These are phyloP conservation scores for Nitzschia sp. DNA, from an alignment of 108 stramenopile genomes.

Conservation along the genomic window DNA sequence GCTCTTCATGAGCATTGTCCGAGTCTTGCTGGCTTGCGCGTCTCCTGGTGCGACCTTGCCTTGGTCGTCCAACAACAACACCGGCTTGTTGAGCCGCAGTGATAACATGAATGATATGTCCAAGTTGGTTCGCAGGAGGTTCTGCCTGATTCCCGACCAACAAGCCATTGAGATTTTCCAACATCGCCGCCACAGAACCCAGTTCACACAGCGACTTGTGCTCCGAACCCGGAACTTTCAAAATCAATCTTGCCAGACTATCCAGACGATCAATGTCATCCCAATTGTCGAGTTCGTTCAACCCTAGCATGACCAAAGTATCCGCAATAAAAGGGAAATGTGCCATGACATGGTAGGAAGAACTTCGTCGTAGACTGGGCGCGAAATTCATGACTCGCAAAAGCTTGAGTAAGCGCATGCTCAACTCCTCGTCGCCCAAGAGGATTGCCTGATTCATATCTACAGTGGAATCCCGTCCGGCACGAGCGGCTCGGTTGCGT, in stretches of 20 bases:
- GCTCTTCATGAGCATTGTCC: slow-evolving; percentile 3
- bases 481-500: slow-evolving; percentile 64
- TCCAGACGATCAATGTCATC: slow-evolving; percentile 47
- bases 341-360: slow-evolving; percentile 59
- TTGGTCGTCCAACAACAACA: slow-evolving; percentile 43
- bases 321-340: slow-evolving; percentile 64
- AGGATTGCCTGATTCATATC: slow-evolving; percentile 82
- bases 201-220: slow-evolving; percentile 36
- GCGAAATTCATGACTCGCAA: slow-evolving; percentile 78
- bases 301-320: slow-evolving; percentile 57
- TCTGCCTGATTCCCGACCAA: slow-evolving; percentile 24
- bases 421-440: slow-evolving; percentile 57
- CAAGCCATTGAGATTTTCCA: slow-evolving; percentile 39
- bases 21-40: background rate
- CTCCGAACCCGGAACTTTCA: background rate
- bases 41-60: slow-evolving; percentile 16
- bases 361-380: slow-evolving; percentile 48
- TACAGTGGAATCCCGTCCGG: slow-evolving; percentile 66
- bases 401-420: slow-evolving; percentile 56
- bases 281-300: slow-evolving; percentile 56
- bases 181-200: slow-evolving; percentile 54
- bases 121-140: slow-evolving; percentile 40
- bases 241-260: slow-evolving; percentile 35
- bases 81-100: slow-evolving; percentile 58
- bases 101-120: slow-evolving; percentile 53